Conservation (phyloP, 1,284 basidiomycete genomes). For the Cryptococcus sp. region DNA sequence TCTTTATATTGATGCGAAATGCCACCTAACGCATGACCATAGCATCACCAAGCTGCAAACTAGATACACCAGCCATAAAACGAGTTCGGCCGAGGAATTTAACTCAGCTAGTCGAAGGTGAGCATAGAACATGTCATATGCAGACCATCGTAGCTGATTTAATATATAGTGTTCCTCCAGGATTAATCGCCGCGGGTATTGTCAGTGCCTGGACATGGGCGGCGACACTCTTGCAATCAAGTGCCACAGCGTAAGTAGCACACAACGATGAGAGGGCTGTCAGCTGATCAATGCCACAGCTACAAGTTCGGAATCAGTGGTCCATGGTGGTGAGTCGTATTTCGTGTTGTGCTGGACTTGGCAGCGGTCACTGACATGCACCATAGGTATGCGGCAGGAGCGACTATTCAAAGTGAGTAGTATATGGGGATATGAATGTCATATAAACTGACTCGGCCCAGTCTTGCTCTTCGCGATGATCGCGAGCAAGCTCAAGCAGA, state of each 20-base stretch:
- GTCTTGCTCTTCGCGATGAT: constrained; percentile 60
- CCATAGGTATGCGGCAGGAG: constrained; percentile 29
- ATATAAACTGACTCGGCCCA: constrained; percentile 13
- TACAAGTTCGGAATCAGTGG: constrained; percentile 79
- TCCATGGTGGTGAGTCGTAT: constrained; percentile 36
- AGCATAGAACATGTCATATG: constrained; percentile 2
- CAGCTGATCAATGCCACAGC: constrained; percentile 47
- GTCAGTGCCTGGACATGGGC: constrained; percentile 65
- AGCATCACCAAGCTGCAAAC: constrained; percentile 44
- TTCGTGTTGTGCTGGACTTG: not conserved
- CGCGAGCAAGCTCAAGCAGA: constrained; percentile 60
- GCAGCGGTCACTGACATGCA: not conserved
- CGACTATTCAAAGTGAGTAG: constrained; percentile 28
- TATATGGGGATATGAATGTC: not conserved
- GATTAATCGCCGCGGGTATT: constrained; percentile 85
- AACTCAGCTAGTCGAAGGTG: constrained; percentile 62
- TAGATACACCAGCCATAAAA: constrained; percentile 44
- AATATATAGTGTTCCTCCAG: constrained; percentile 71
- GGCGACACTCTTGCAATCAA: constrained; percentile 54
- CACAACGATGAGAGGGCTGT: not conserved
- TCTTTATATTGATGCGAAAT: not conserved
- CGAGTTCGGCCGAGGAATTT: constrained; percentile 67
- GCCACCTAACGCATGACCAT: not conserved
- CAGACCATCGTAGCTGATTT: constrained; percentile 1
- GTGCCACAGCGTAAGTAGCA: constrained; percentile 36